A percentile compares a stretch with the other conserved stretches of the same genome.
Conservation (phyloP, 139 green algal genomes). For the Chlorella sp. region DNA sequence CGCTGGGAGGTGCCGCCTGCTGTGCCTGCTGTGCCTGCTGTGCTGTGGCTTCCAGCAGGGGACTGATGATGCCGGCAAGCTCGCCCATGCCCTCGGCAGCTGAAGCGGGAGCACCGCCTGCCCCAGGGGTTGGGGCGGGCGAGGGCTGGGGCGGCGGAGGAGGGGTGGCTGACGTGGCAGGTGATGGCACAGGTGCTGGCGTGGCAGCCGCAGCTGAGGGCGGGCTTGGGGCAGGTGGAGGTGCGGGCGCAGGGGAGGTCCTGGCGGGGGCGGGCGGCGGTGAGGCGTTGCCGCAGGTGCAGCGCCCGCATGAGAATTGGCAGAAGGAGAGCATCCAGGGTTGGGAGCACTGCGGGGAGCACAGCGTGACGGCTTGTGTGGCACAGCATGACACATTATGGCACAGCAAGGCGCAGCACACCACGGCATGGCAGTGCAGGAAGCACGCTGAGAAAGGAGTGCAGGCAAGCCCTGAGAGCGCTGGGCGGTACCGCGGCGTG, state of each 20-base stretch:
- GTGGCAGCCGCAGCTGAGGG: background rate
- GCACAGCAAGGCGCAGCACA: background rate
- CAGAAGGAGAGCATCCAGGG: background rate
- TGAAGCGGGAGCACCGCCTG: background rate
- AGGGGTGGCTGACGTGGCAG: background rate
- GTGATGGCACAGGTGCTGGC: background rate
- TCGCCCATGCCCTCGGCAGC: background rate
- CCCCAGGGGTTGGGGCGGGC: too few species aligned
- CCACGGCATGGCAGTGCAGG: too few species aligned
- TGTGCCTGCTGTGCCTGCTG: background rate
- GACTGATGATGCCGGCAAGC: background rate
- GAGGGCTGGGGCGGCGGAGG: background rate
- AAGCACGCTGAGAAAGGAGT: background rate
- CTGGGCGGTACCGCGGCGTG: too few species aligned
- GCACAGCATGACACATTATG: too few species aligned
- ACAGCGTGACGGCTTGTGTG: too few species aligned
- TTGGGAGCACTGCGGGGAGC: background rate
- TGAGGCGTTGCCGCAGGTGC: background rate
- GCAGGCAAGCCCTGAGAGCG: too few species aligned
- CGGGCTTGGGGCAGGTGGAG: background rate
- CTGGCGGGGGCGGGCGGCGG: background rate
- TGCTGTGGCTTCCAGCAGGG: background rate
- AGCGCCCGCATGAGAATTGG: conserved; percentile 15
- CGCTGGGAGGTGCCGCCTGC: background rate
- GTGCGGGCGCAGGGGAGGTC: background rate